These are phyloP conservation scores for Fusarium sp. DNA, from an alignment of 2,329 filamentous ascomycete species.

Conservation along the genomic window DNA sequence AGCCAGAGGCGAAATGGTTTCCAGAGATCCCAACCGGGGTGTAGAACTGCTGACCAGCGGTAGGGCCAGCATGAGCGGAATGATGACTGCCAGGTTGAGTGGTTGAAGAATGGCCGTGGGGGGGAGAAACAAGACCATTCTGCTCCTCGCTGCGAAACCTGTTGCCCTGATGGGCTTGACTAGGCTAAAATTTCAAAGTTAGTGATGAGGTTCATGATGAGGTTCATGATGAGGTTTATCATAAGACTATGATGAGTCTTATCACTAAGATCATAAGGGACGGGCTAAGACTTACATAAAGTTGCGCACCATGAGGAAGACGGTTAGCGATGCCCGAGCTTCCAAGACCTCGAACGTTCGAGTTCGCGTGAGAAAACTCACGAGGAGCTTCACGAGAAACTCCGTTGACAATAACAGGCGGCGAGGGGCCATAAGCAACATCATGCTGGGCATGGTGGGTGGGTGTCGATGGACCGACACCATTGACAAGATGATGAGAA, in stretches of 20 bases:
- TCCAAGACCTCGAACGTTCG: neutral
- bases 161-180: neutral
- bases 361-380: neutral
- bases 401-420: neutral
- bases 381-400: neutral
- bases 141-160: conserved; percentile 1
- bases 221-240: neutral
- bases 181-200: conserved; percentile 8
- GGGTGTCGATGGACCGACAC: neutral
- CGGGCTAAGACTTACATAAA: conserved; percentile 16
- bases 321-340: conserved; percentile 12
- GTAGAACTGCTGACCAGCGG: conserved; percentile 22
- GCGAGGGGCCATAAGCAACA: conserved; percentile 5
- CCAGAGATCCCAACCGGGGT: conserved; percentile 17
- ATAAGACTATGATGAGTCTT: neutral
- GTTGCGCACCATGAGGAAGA: conserved; percentile 17
- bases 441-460: conserved; percentile 1
- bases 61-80: conserved; percentile 4
- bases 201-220: conserved; percentile 7
- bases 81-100: conserved; percentile 10
- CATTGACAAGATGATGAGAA: neutral
- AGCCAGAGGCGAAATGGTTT: conserved; percentile 8
- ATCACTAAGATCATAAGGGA: neutral
- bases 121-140: conserved; percentile 12
- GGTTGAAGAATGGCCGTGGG: conserved; percentile 4